Evolutionary conservation across 2,329 filamentous ascomycete species (phyloP), one percentile per base, ranked within the genome.

Genomic region (Trichophyton verrucosum): DNA sequence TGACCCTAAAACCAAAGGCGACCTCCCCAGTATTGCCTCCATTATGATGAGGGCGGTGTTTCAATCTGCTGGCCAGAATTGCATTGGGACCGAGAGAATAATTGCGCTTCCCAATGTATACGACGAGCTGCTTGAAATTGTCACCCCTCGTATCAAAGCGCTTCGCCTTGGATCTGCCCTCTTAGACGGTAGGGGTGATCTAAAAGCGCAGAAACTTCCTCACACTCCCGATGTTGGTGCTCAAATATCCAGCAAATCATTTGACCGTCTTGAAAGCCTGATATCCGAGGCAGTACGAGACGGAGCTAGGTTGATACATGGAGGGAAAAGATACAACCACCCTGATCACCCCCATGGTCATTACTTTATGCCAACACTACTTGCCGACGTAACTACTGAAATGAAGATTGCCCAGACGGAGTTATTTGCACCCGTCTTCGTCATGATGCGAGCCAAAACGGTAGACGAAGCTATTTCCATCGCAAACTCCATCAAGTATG

Each of bases 31-130:
- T 47, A 86, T 97, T 57, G 82, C 83, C 44, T 88, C 91, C 64
- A 87, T 95, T 64, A 82, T 97, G 64, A 86, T 99, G 76, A 85
- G 94, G 59, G 94, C 92, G 59, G 90, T 89, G 8, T 99, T 97
- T 76, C 94, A 99, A 74, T 91, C 91, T 58, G 87, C 91, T 15
- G 94, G 94, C 1, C 94, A 99, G 74, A 99, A 99, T 76, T 99
- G 94, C 75, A 92, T 99, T 70, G 94, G 94, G 60, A 92, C 96
- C 66, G 94, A 99, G 77, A 88, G 94, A 61, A 86, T 97, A 69
- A 86, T 97, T 66, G 89, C 87, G 24, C 81, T 88, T 15, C 86
- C 89, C 1, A 78, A 77, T n/a, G 80, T 89, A 58, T 95, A 97
- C 76, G 80, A 87, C 64, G 78, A 79, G 61, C 82, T 99, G 22